phyloP scores from a whole-genome alignment of 2,329 filamentous ascomycete genomes.

The Arachnomyces sp. region DNA sequence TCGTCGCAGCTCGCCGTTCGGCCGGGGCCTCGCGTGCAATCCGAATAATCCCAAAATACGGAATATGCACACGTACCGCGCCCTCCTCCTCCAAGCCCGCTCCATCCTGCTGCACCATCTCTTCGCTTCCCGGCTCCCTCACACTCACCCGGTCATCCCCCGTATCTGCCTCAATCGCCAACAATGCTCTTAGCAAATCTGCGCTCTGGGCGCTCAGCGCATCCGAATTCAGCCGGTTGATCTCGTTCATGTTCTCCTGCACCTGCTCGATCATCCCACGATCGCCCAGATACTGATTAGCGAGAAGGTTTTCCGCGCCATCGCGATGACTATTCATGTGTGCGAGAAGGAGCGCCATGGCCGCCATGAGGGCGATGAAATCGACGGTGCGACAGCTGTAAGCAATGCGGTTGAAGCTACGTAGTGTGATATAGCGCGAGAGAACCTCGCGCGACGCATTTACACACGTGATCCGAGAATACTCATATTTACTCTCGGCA shows the following conservation, averaged over 20 bases:
- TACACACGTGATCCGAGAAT: constrained; percentile 43
- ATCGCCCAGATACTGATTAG: constrained; percentile 32
- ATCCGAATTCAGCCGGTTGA: constrained; percentile 23
- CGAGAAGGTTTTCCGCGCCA: constrained; percentile 14
- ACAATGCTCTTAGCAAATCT: constrained; percentile 15
- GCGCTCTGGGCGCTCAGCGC: constrained; percentile 21
- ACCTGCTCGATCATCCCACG: constrained; percentile 33
- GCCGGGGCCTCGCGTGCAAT: constrained; percentile 26
- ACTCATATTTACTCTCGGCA: constrained; percentile 33
- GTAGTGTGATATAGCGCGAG: constrained; percentile 40
- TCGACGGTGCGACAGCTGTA: constrained; percentile 20
- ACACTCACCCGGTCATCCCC: no score
- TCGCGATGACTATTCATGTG: constrained; percentile 18
- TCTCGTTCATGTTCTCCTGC: constrained; percentile 27
- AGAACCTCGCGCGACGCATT: constrained; percentile 46
- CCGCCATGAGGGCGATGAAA: constrained; percentile 21
- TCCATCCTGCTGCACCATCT: background rate
- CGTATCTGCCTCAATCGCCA: constrained; percentile 13
- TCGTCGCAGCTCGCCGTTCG: background rate
- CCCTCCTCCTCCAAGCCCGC: constrained; percentile 7
- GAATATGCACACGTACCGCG: constrained; percentile 33
- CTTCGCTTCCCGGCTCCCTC: no score
- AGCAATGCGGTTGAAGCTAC: constrained; percentile 21
- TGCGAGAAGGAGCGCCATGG: constrained; percentile 17
- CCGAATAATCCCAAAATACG: constrained; percentile 35